These are phyloP conservation scores for Boletus pseudo-olivaceus DNA, from an alignment of 768 basidiomycete species.

Conservation along the genomic window DNA sequence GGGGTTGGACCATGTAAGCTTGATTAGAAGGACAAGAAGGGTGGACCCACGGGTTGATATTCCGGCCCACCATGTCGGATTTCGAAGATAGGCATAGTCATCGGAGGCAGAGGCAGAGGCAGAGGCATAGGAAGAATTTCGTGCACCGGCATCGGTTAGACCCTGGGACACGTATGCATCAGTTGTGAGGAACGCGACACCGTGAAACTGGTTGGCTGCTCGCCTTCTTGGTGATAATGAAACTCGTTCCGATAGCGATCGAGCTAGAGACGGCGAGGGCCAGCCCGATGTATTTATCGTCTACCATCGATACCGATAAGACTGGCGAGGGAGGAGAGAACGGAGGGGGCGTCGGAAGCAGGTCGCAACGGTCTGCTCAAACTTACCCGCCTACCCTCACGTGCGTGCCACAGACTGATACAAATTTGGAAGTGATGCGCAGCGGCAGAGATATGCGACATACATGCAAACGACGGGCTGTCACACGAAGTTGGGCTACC, in stretches of 20 bases:
- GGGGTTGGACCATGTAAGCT: constrained; percentile 6
- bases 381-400: constrained; percentile 11
- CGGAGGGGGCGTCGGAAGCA: background rate
- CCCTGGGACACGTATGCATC: constrained; percentile 51
- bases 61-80: constrained; percentile 97
- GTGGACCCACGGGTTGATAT: constrained; percentile 78
- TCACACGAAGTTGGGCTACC: too few species aligned
- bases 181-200: constrained; percentile 6
- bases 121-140: constrained; percentile 44
- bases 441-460: too few species aligned
- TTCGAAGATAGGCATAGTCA: constrained; percentile 80
- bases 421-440: constrained; percentile 11
- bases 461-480: too few species aligned
- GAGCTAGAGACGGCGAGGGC: constrained; percentile 83
- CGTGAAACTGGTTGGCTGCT: constrained; percentile 3
- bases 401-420: constrained; percentile 5
- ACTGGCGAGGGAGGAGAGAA: background rate
- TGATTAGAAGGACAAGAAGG: background rate
- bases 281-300: constrained; percentile 96
- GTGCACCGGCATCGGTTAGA: constrained; percentile 76
- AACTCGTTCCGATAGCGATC: constrained; percentile 88
- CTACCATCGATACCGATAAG: constrained; percentile 50
- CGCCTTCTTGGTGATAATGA: constrained; percentile 99
- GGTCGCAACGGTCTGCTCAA: background rate
- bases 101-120: constrained; percentile 61